Percentiles rank a stretch among this genome's conserved stretches.
Conservation (phyloP, 2,329 filamentous ascomycete species). For the Diaporthe sp. region DNA sequence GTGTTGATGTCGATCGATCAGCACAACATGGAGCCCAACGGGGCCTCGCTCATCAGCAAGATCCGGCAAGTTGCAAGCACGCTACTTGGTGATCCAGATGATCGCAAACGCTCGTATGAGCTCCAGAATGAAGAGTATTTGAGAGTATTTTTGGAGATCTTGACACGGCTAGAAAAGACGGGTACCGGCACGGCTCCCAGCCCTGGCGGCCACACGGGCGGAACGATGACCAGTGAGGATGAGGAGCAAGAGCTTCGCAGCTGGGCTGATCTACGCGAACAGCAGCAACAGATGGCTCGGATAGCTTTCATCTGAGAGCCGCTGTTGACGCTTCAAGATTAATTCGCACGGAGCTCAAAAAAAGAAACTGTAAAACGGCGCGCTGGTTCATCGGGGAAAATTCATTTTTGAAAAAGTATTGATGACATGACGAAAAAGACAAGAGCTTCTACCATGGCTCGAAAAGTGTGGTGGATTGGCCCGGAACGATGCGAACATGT, state of each 20-base stretch:
- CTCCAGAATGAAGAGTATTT: slow-evolving; percentile 78
- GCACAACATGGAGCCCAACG: slow-evolving; percentile 84
- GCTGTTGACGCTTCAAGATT: background rate
- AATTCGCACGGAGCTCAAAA: background rate
- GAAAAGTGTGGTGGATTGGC: background rate
- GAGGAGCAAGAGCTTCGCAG: slow-evolving; percentile 82
- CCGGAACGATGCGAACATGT: background rate
- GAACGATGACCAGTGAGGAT: slow-evolving; percentile 66
- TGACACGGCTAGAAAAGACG: slow-evolving; percentile 80
- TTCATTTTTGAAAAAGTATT: background rate
- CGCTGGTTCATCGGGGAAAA: background rate
- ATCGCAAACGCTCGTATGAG: slow-evolving; percentile 65
- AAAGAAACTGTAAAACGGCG: background rate
- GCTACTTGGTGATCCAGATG: slow-evolving; percentile 72
- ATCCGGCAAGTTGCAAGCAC: slow-evolving; percentile 88
- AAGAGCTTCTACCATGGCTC: background rate
- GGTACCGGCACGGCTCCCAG: slow-evolving; percentile 50
- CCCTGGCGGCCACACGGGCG: slow-evolving; percentile 46
- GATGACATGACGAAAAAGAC: background rate
- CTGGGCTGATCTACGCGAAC: slow-evolving; percentile 85
- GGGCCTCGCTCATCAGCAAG: slow-evolving; percentile 79
- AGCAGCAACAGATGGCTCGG: slow-evolving; percentile 70
- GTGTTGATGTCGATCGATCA: slow-evolving; percentile 84
- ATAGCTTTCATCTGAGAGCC: slow-evolving; percentile 32
- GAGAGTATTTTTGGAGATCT: slow-evolving; percentile 78